These are phyloP conservation scores for Ophiocordyceps camponoti-saundersi DNA, from an alignment of 2,329 filamentous ascomycete genomes.

Conservation along the genomic window DNA sequence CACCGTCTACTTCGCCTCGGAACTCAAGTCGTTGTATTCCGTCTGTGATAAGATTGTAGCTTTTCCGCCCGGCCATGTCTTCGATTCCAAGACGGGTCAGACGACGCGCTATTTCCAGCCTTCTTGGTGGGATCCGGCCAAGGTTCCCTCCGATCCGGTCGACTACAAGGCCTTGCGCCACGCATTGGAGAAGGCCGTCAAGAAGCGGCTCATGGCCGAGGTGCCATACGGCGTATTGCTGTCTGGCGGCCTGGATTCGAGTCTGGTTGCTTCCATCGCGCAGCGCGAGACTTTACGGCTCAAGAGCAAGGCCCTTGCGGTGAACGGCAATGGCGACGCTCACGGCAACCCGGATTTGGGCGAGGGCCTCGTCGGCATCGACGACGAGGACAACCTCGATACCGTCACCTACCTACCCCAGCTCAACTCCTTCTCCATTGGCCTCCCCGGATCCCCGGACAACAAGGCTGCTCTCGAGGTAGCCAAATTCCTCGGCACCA, in stretches of 20 bases:
- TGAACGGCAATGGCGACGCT: slow-evolving; percentile 25
- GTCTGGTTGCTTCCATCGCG: slow-evolving; percentile 84
- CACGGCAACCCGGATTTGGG: slow-evolving; percentile 36
- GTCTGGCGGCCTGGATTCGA: slow-evolving; percentile 91
- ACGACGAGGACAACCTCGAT: slow-evolving; percentile 76
- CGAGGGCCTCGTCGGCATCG: slow-evolving; percentile 78
- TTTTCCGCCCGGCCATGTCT: slow-evolving; percentile 91
- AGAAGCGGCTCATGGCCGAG: slow-evolving; percentile 96
- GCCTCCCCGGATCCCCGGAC: slow-evolving; percentile 82
- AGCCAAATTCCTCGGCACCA: slow-evolving; percentile 90
- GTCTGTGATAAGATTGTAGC: slow-evolving; percentile 91
- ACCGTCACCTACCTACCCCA: slow-evolving; percentile 85
- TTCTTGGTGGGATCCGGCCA: slow-evolving; percentile 74
- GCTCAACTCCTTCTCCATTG: slow-evolving; percentile 97
- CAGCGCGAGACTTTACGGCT: slow-evolving; percentile 78
- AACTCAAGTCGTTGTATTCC: slow-evolving; percentile 81
- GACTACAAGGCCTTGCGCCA: slow-evolving; percentile 71
- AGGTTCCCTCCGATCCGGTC: slow-evolving; percentile 62
- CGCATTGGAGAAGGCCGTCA: slow-evolving; percentile 75
- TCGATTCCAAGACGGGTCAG: slow-evolving; percentile 80
- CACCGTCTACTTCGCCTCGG: slow-evolving; percentile 88
- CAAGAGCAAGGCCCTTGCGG: slow-evolving; percentile 43
- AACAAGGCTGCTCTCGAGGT: slow-evolving; percentile 84
- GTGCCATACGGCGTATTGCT: slow-evolving; percentile 93
- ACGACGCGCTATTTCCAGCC: slow-evolving; percentile 83